Evolutionary conservation across 2,329 filamentous ascomycete species (phyloP), one percentile per base, ranked within the genome.

Genomic region (Trichoderma gracile): DNA sequence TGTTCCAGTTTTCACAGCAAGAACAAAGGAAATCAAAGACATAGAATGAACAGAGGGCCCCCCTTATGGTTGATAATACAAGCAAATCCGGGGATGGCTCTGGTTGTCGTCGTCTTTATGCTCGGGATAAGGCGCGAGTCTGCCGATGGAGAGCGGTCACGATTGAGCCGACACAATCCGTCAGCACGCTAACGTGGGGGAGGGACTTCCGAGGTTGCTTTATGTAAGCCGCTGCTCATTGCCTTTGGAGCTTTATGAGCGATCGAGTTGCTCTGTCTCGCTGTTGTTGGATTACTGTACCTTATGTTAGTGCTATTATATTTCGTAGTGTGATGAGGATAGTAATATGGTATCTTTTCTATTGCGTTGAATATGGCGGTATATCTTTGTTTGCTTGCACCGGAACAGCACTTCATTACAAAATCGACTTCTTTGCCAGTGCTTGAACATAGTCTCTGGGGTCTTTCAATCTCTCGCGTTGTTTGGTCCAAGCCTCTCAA

Each of bases 101-200:
- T 55, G 52, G 52, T 19, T 40, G 19, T 27, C 27, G 33, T 6
- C 25, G 8, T 38, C 33, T n/a, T 52, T 7, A 21, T 38, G 45
- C 55, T 59, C 55, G 55, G 54, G 54, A 53, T 38, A 47, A 46
- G 49, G 33, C 54, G 49, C 30, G 50, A 54, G 56, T 45, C 57
- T 65, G 56, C 57, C 56, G 57, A 61, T 65, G 42, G 65, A 66
- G 65, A 69, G 67, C 71, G 71, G 71, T 70, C 69, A 71, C 70
- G 72, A 59, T 70, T 74, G 71, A 74, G 72, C 72, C 72, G 72
- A 74, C 67, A 69, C 66, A 73, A 74, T 68, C 72, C 71, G 72
- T 66, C n/a, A 53, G 58, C 58, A 38, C 33, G 40, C 58, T 46
- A 62, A 49, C n/a, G 25, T n/a, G n/a, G 40, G 42, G 25, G 38